Percentiles rank a stretch among this genome's conserved stretches.
phyloP scores from a whole-genome alignment of 495 filamentous ascomycete species.

The Podospora tetraspora region DNA sequence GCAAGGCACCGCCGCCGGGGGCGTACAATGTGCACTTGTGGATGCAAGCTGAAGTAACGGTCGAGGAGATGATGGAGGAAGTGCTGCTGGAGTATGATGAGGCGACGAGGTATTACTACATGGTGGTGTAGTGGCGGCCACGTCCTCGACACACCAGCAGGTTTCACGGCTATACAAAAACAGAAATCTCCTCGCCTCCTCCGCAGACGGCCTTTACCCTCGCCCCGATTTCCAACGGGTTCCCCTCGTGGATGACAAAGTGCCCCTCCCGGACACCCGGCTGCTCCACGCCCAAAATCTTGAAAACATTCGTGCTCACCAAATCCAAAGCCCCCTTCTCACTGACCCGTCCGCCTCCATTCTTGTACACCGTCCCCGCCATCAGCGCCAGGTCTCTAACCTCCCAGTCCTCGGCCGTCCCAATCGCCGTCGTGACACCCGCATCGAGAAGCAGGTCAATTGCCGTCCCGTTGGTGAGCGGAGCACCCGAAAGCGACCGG shows the following conservation, averaged over 20 bases:
- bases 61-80: constrained; percentile 33
- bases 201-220: constrained; percentile 37
- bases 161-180: constrained; percentile 18
- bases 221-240: constrained; percentile 39
- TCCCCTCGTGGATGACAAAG: constrained; percentile 45
- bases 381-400: constrained; percentile 43
- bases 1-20: constrained; percentile 24
- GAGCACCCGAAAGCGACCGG: constrained; percentile 44
- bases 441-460: constrained; percentile 43
- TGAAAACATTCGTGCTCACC: constrained; percentile 44
- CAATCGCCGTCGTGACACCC: constrained; percentile 41
- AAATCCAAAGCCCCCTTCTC: constrained; percentile 35
- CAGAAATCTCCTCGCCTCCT: constrained; percentile 30
- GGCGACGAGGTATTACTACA: constrained; percentile 36
- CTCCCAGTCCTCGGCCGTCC: constrained; percentile 45
- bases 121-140: constrained; percentile 19
- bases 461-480: constrained; percentile 48
- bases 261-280: constrained; percentile 25
- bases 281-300: constrained; percentile 40
- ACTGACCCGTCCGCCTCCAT: constrained; percentile 45
- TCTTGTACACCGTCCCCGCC: constrained; percentile 47
- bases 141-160: not conserved
- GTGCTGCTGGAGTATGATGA: constrained; percentile 39
- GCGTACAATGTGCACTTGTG: constrained; percentile 32
- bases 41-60: constrained; percentile 26